These are phyloP conservation scores for Phlebiopsis flavidoalba DNA, from an alignment of 768 basidiomycete genomes.

Conservation along the genomic window DNA sequence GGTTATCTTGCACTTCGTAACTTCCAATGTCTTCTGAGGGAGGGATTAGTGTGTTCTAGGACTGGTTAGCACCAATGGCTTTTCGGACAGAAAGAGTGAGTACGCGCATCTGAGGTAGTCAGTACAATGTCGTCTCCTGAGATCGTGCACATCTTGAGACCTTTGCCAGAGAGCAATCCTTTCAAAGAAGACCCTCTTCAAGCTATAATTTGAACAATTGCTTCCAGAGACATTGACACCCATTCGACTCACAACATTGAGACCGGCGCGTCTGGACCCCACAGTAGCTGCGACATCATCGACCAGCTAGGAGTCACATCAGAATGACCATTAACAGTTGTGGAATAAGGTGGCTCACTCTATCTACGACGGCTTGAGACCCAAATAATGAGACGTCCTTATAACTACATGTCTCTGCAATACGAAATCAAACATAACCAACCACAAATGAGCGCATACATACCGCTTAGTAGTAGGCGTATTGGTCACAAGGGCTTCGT, in stretches of 20 bases:
- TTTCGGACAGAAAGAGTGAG: background rate
- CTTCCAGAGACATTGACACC: background rate
- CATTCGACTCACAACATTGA: conserved; percentile 64
- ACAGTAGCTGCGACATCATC: conserved; percentile 89
- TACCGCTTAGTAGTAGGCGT: conserved; percentile 34
- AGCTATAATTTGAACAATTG: conserved; percentile 1
- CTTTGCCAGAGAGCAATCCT: conserved; percentile 75
- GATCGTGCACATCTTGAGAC: conserved; percentile 51
- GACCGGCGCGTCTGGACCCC: conserved; percentile 61
- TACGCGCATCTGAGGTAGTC: conserved; percentile 55
- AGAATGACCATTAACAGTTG: background rate
- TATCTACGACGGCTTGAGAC: conserved; percentile 74
- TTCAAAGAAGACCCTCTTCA: conserved; percentile 84
- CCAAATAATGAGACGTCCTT: conserved; percentile 76
- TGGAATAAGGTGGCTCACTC: conserved; percentile 36
- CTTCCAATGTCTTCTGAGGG: conserved; percentile 63
- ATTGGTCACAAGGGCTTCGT: conserved; percentile 54
- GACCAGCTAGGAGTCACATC: conserved; percentile 52
- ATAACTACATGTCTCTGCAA: conserved; percentile 81
- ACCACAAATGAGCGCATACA: background rate
- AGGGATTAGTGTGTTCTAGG: conserved; percentile 74
- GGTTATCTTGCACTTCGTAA: conserved; percentile 47
- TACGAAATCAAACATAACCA: background rate
- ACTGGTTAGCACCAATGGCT: background rate
- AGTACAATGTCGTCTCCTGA: conserved; percentile 46